These are phyloP conservation scores for Laburnicola sp. DNA, from an alignment of 2,329 filamentous ascomycete genomes.

Conservation along the genomic window DNA sequence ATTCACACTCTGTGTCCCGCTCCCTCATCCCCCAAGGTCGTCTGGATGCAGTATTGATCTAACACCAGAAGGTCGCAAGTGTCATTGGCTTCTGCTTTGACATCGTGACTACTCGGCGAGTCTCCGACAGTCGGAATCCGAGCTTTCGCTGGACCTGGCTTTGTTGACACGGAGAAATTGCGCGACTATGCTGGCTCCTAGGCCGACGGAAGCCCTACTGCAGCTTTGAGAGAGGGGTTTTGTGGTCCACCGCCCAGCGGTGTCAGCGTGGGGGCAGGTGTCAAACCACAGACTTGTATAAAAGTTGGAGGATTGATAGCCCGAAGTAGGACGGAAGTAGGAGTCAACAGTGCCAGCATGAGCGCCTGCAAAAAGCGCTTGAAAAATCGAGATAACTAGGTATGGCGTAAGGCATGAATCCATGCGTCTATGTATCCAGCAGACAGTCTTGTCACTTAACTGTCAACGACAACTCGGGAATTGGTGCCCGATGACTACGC, in stretches of 20 bases:
- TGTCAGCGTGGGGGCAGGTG: slow-evolving; percentile 1
- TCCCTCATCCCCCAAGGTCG: not conserved
- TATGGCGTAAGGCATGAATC: too few species aligned
- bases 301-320: not conserved
- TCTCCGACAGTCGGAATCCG: slow-evolving; percentile 14
- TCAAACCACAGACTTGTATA: not conserved
- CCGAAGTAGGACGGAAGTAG: not conserved
- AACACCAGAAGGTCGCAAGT: not conserved
- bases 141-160: slow-evolving; percentile 1
- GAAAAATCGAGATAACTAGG: too few species aligned
- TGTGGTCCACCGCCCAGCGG: not conserved
- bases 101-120: not conserved
- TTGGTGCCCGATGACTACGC: too few species aligned
- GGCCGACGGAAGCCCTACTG: slow-evolving; percentile 7
- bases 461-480: too few species aligned
- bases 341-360: too few species aligned
- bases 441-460: too few species aligned
- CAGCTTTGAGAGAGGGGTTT: not conserved
- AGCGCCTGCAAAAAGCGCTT: too few species aligned
- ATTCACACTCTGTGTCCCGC: not conserved
- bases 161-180: slow-evolving; percentile 17
- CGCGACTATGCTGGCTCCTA: not conserved
- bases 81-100: not conserved
- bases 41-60: not conserved
- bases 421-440: too few species aligned